Conservation (phyloP, 2,329 filamentous ascomycete genomes). For the Seiridium cupressi region DNA sequence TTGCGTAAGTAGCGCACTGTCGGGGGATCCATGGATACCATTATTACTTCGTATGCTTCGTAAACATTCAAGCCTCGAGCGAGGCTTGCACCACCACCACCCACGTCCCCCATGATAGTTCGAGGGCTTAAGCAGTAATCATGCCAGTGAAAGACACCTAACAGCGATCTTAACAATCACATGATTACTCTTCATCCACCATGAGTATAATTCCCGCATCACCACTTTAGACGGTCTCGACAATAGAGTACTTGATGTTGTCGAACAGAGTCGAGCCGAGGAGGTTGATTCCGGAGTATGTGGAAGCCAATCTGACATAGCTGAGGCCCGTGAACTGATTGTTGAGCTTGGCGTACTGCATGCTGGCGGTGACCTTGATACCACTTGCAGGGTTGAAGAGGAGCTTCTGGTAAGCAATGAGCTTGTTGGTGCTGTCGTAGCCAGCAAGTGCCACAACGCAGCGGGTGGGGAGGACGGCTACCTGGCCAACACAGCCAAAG, state of each 20-base stretch:
- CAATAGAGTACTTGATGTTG: not conserved
- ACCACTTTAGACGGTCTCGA: not conserved
- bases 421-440: not conserved
- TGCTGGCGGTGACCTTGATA: not conserved
- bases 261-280: not conserved
- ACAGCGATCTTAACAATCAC: not conserved
- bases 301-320: not conserved
- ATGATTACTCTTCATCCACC: too few species aligned
- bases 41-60: not conserved
- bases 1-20: not conserved
- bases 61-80: not conserved
- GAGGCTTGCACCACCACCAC: not conserved
- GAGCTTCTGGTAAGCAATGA: not conserved
- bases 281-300: not conserved
- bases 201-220: not conserved
- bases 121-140: not conserved
- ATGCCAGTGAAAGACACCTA: not conserved
- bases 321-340: not conserved
- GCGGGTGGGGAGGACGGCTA: not conserved
- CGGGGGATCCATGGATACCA: not conserved
- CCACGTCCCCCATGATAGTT: not conserved
- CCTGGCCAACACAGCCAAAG: not conserved
- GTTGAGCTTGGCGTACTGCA: not conserved
- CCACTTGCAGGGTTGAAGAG: not conserved
- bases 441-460: not conserved